Conservation (phyloP, 305 asterid species). For the Stenogyne calaminthoides region DNA sequence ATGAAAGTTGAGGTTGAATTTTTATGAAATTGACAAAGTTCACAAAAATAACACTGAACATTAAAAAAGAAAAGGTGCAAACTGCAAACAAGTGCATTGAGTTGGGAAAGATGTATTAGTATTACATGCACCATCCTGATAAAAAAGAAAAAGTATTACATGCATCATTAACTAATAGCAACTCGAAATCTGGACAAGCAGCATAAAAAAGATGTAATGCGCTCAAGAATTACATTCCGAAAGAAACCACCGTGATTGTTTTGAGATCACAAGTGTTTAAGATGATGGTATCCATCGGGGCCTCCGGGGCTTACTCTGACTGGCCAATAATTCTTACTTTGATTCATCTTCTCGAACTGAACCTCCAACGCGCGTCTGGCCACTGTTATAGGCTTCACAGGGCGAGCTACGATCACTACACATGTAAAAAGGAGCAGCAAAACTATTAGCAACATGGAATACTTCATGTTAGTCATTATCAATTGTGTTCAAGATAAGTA, state of each 20-base stretch:
- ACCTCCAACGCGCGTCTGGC: constrained; percentile 58
- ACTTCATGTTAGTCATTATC: constrained; percentile 43
- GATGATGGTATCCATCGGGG: constrained; percentile 78
- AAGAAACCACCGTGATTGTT: neutral
- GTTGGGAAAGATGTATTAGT: neutral
- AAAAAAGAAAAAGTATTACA: neutral
- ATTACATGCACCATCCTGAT: neutral
- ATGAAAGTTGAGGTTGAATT: no score
- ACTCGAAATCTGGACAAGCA: neutral
- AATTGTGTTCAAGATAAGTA: constrained; percentile 2
- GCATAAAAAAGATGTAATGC: neutral
- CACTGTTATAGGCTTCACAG: constrained; percentile 45
- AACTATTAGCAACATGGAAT: constrained; percentile 38
- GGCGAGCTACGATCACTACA: constrained; percentile 44
- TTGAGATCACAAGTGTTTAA: constrained; percentile 20
- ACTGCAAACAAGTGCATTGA: neutral
- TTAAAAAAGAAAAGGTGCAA: neutral
- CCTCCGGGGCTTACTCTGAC: constrained; percentile 63
- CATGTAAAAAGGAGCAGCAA: constrained; percentile 47
- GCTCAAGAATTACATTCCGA: neutral
- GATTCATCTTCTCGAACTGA: constrained; percentile 32
- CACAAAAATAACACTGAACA: neutral
- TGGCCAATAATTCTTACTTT: constrained; percentile 36
- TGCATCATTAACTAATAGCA: constrained; percentile 5
- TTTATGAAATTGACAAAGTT: neutral